These are phyloP conservation scores for Cystobasidium tubakii DNA, from an alignment of 768 basidiomycete genomes.

Conservation along the genomic window DNA sequence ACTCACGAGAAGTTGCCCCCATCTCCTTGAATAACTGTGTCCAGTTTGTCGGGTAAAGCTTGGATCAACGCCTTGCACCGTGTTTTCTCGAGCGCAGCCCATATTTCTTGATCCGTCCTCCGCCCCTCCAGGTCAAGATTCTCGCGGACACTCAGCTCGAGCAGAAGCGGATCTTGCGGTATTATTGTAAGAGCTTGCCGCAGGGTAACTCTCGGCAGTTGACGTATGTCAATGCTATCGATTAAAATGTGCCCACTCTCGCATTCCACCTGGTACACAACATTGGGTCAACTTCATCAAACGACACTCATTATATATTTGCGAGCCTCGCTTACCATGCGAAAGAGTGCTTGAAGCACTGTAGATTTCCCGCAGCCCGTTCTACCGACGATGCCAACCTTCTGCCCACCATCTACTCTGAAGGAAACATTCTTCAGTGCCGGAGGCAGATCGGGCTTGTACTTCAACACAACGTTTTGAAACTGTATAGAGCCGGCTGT, in stretches of 20 bases:
- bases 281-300: background rate
- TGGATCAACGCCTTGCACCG: slow-evolving; percentile 38
- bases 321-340: slow-evolving; percentile 22
- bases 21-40: slow-evolving; percentile 31
- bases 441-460: slow-evolving; percentile 7
- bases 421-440: slow-evolving; percentile 31
- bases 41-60: slow-evolving; percentile 35
- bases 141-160: slow-evolving; percentile 35
- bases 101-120: slow-evolving; percentile 36
- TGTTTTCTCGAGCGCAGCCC: slow-evolving; percentile 36
- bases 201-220: slow-evolving; percentile 6
- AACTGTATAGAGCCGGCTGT: slow-evolving; percentile 24
- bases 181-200: slow-evolving; percentile 35
- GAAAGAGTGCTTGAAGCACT: slow-evolving; percentile 28
- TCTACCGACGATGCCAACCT: slow-evolving; percentile 35
- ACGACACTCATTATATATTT: too few relatives aligned
- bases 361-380: slow-evolving; percentile 36
- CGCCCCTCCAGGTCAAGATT: slow-evolving; percentile 38
- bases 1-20: slow-evolving; percentile 29
- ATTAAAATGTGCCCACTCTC: slow-evolving; percentile 27
- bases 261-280: slow-evolving; percentile 11
- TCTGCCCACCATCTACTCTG: slow-evolving; percentile 15
- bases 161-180: slow-evolving; percentile 37
- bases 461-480: slow-evolving; percentile 17
- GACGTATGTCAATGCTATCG: slow-evolving; percentile 33